Conservation (phyloP, 2,329 filamentous ascomycete genomes). For the Cercospora sesami region DNA sequence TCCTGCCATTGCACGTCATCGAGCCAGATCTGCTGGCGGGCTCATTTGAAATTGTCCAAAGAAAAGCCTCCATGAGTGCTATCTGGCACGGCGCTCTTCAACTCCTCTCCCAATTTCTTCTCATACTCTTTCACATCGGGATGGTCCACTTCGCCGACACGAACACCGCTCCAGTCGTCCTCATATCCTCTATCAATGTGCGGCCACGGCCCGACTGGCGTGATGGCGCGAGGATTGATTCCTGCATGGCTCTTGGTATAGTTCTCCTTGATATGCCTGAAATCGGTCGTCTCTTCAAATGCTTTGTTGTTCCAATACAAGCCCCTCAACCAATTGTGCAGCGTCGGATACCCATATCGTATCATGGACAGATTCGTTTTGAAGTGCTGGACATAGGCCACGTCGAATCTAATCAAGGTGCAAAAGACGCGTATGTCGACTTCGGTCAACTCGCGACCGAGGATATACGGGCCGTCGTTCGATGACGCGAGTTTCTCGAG, state of each 20-base stretch:
- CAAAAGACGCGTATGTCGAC: conserved; percentile 60
- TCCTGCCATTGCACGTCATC: background rate
- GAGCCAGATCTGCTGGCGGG: background rate
- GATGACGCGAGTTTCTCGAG: conserved; percentile 53
- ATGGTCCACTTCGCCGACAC: conserved; percentile 51
- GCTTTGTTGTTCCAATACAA: conserved; percentile 59
- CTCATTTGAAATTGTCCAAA: conserved; percentile 13
- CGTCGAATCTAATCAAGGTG: conserved; percentile 61
- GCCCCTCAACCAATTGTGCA: conserved; percentile 62
- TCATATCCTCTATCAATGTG: conserved; percentile 57
- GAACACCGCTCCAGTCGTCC: conserved; percentile 51
- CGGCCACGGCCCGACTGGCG: conserved; percentile 62
- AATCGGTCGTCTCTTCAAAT: conserved; percentile 62
- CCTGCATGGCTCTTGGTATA: conserved; percentile 61
- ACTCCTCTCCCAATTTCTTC: conserved; percentile 29
- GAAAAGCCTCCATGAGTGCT: conserved; percentile 8
- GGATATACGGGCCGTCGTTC: conserved; percentile 57
- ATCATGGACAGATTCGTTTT: conserved; percentile 65
- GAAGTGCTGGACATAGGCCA: conserved; percentile 66
- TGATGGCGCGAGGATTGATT: conserved; percentile 63
- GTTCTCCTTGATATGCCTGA: conserved; percentile 69
- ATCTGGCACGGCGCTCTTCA: background rate
- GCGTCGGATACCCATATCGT: conserved; percentile 57
- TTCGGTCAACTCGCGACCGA: conserved; percentile 59
- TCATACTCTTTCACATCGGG: conserved; percentile 41